Conservation (phyloP, 2,329 filamentous ascomycete genomes). For the Fusarium pseudonygamai region DNA sequence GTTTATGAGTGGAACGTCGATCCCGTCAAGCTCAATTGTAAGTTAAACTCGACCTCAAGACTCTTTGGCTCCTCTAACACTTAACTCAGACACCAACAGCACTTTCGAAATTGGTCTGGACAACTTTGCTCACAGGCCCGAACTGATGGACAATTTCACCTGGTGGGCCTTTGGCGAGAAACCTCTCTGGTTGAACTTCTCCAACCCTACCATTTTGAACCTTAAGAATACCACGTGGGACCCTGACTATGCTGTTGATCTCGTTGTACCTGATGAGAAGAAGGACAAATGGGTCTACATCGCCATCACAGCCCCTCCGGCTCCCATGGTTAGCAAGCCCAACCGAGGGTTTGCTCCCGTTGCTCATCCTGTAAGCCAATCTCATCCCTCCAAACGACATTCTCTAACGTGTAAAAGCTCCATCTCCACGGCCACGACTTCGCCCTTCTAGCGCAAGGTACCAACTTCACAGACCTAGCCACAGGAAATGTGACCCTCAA, state of each 20-base stretch:
- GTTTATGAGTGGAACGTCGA: not conserved
- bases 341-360: not conserved
- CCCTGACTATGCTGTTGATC: slow-evolving; percentile 21
- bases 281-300: slow-evolving; percentile 24
- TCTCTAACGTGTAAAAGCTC: not conserved
- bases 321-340: not conserved
- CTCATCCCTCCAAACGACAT: fast-evolving
- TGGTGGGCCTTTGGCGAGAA: slow-evolving; percentile 15
- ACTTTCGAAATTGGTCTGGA: not conserved
- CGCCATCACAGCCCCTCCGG: slow-evolving; percentile 8
- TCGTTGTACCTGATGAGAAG: not conserved
- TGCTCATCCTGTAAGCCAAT: slow-evolving; percentile 12
- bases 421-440: slow-evolving; percentile 28
- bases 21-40: not conserved
- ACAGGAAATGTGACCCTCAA: not conserved
- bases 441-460: slow-evolving; percentile 15
- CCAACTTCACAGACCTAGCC: not conserved
- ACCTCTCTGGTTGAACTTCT: slow-evolving; percentile 27
- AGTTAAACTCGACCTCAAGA: not conserved
- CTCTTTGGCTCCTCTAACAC: too few relatives aligned
- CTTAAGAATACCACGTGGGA: slow-evolving; percentile 9
- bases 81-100: not conserved
- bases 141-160: not conserved
- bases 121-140: not conserved
- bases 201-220: slow-evolving; percentile 13